Evolutionary conservation across 1,284 basidiomycete species (phyloP).

Genomic region (Trichosporon sp.): DNA sequence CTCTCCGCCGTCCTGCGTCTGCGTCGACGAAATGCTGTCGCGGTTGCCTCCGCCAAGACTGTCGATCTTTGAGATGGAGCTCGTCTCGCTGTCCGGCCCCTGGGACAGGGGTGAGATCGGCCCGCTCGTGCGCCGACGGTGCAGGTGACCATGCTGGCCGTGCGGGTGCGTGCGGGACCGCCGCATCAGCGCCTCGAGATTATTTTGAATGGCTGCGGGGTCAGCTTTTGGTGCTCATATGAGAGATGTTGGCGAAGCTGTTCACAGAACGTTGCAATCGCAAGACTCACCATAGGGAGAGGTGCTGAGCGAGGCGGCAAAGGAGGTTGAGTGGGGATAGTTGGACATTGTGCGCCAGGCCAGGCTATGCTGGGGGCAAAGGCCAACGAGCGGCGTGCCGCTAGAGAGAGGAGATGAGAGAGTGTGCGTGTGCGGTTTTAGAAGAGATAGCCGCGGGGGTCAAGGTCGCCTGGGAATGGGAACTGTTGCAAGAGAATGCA

Average conservation of each 20-base stretch:
- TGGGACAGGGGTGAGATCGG: background rate
- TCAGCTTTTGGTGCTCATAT: background rate
- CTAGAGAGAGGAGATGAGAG: no score
- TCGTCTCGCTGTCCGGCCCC: background rate
- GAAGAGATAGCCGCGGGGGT: background rate
- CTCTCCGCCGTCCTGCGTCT: background rate
- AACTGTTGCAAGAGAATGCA: no score
- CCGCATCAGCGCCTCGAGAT: constrained; percentile 44
- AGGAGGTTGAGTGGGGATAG: constrained; percentile 37
- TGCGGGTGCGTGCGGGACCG: constrained; percentile 31
- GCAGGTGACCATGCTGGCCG: no score
- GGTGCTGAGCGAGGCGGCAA: constrained; percentile 38
- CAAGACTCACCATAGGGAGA: constrained; percentile 42
- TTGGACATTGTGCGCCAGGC: constrained; percentile 32
- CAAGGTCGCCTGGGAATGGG: background rate
- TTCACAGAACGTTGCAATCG: no score
- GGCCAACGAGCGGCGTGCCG: background rate
- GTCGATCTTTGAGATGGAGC: background rate
- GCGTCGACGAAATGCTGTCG: background rate
- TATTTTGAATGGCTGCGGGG: constrained; percentile 40
- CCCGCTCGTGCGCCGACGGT: background rate
- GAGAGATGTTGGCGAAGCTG: background rate
- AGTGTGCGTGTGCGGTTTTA: background rate
- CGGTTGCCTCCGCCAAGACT: background rate
- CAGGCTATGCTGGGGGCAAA: no score